Conservation (phyloP, 2,329 filamentous ascomycete genomes). For the Zasmidium angulare region DNA sequence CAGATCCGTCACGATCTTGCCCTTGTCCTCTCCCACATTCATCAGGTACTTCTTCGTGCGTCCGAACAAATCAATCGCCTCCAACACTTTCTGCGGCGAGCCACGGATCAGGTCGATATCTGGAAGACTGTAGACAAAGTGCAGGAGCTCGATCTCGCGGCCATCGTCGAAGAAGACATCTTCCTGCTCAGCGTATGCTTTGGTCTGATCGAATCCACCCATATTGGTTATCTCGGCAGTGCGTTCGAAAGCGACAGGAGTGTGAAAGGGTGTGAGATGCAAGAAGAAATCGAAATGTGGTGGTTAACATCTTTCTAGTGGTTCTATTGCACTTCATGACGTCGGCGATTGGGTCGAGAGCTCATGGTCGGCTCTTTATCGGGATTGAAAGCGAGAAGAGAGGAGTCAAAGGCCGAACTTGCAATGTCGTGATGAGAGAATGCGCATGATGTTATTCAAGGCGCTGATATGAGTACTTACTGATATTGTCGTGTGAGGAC, state of each 20-base stretch:
- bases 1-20: conserved; percentile 66
- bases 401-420: neutral
- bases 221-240: conserved; percentile 15
- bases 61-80: conserved; percentile 69
- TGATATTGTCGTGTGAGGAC: too few relatives aligned
- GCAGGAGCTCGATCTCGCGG: conserved; percentile 70
- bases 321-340: neutral
- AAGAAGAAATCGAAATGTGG: neutral
- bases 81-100: conserved; percentile 63
- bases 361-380: neutral
- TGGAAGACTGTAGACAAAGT: conserved; percentile 64
- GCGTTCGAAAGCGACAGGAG: neutral
- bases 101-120: conserved; percentile 63
- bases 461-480: too few relatives aligned
- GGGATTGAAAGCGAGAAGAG: neutral
- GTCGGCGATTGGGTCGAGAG: conserved; percentile 3
- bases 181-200: conserved; percentile 50
- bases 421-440: neutral
- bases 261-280: neutral
- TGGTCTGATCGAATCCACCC: conserved; percentile 41
- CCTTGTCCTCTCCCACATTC: conserved; percentile 77
- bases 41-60: conserved; percentile 70
- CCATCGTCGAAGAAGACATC: conserved; percentile 62
- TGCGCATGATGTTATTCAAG: neutral
- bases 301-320: neutral